Conservation (phyloP, 345 rosid genomes). For the Moricandia moricandioides region DNA sequence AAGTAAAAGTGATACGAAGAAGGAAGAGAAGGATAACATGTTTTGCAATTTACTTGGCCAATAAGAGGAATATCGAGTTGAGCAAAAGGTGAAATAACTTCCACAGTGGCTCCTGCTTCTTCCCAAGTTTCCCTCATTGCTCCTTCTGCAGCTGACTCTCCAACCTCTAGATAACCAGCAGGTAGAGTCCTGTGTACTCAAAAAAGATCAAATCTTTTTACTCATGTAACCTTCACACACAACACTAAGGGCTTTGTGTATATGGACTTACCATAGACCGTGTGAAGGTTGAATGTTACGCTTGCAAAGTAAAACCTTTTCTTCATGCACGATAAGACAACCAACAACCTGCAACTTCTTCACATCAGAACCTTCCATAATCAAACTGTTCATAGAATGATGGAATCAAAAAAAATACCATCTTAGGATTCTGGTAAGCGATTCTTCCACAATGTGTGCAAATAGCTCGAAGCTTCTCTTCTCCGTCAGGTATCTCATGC, state of each 20-base stretch:
- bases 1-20: neutral
- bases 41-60: slow-evolving; percentile 57
- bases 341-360: slow-evolving; percentile 71
- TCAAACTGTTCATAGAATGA: neutral
- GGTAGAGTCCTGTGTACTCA: slow-evolving; percentile 79
- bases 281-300: slow-evolving; percentile 92
- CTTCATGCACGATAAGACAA: slow-evolving; percentile 87
- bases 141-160: slow-evolving; percentile 94
- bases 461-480: slow-evolving; percentile 86
- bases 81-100: slow-evolving; percentile 83
- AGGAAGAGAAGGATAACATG: slow-evolving; percentile 8
- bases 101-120: slow-evolving; percentile 92
- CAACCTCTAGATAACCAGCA: slow-evolving; percentile 97
- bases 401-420: slow-evolving; percentile 47
- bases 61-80: slow-evolving; percentile 92
- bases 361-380: neutral
- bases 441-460: slow-evolving; percentile 75
- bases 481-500: slow-evolving; percentile 86
- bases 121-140: slow-evolving; percentile 96
- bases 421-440: slow-evolving; percentile 93
- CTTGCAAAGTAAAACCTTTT: slow-evolving; percentile 88
- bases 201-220: neutral
- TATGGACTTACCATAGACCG: slow-evolving; percentile 56
- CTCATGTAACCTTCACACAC: neutral
- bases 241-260: neutral